These are phyloP conservation scores for Lactifluus pinguis DNA, from an alignment of 768 basidiomycete genomes.

Conservation along the genomic window DNA sequence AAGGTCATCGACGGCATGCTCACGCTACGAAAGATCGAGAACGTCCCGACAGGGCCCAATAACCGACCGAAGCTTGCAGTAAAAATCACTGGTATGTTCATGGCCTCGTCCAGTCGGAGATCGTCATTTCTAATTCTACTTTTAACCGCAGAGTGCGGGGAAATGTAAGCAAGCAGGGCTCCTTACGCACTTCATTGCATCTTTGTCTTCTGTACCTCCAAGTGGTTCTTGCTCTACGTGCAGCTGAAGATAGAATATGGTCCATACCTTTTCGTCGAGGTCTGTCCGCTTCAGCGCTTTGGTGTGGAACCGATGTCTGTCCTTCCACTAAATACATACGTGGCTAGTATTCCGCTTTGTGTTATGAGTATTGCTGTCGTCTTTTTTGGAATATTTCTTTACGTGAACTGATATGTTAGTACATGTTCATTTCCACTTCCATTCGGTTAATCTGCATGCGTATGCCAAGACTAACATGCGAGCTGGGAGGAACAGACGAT, in stretches of 20 bases:
- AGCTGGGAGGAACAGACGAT: too few relatives aligned
- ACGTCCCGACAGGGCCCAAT: constrained; percentile 85
- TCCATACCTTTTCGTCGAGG: not conserved
- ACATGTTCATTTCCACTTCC: too few relatives aligned
- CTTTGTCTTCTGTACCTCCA: not conserved
- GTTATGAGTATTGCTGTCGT: not conserved
- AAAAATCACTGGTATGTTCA: constrained; percentile 68
- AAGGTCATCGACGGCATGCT: constrained; percentile 90
- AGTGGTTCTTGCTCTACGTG: not conserved
- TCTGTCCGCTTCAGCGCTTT: not conserved
- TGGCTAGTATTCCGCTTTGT: not conserved
- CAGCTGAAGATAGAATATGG: not conserved
- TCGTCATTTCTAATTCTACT: not conserved
- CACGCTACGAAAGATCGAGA: constrained; percentile 92
- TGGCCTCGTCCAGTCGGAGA: not conserved
- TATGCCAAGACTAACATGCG: too few relatives aligned
- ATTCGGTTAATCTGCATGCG: too few relatives aligned
- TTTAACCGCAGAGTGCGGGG: constrained; percentile 29
- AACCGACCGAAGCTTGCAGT: constrained; percentile 84
- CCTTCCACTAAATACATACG: not conserved
- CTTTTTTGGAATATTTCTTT: not conserved
- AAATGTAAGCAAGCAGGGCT: constrained; percentile 25
- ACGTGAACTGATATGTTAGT: too few relatives aligned
- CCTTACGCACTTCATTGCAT: not conserved
- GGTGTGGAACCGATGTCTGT: not conserved